Conservation (phyloP, 2,329 filamentous ascomycete species). For the Acarospora socialis region DNA sequence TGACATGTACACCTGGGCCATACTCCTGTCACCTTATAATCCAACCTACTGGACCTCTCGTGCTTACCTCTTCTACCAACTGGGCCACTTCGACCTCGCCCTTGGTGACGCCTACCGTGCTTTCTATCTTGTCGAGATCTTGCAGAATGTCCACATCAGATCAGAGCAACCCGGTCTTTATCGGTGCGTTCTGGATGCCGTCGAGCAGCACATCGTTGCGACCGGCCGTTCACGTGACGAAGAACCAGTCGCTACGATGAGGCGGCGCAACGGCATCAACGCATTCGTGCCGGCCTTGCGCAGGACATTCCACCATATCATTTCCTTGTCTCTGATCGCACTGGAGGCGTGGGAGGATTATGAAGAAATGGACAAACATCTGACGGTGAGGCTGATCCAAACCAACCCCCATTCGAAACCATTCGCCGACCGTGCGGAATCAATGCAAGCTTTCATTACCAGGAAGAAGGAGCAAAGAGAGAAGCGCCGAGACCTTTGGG, state of each 20-base stretch:
- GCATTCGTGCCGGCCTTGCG: conserved; percentile 19
- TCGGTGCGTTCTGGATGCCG: conserved; percentile 19
- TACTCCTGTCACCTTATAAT: conserved; percentile 24
- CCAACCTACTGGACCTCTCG: conserved; percentile 25
- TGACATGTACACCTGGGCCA: conserved; percentile 25
- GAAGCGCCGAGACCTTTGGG: conserved; percentile 13
- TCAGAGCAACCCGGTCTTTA: conserved; percentile 19
- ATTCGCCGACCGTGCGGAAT: conserved; percentile 13
- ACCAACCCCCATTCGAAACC: conserved; percentile 15
- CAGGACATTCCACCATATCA: conserved; percentile 20
- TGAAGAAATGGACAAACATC: conserved; percentile 13
- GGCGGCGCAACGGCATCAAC: conserved; percentile 18
- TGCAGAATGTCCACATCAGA: conserved; percentile 14
- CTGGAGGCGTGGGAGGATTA: conserved; percentile 22
- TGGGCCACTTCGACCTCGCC: conserved; percentile 22
- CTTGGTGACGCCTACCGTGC: conserved; percentile 26
- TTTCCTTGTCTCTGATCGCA: conserved; percentile 19
- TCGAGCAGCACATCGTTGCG: conserved; percentile 21
- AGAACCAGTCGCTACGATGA: conserved; percentile 13
- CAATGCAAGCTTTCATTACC: conserved; percentile 7
- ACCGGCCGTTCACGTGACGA: conserved; percentile 9
- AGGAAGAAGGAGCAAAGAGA: conserved; percentile 3
- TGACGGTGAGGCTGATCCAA: conserved; percentile 13
- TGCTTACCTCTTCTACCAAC: conserved; percentile 23
- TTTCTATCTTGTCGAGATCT: conserved; percentile 21